phyloP scores from a whole-genome alignment of 495 filamentous ascomycete species.

The Podospora anserina region DNA sequence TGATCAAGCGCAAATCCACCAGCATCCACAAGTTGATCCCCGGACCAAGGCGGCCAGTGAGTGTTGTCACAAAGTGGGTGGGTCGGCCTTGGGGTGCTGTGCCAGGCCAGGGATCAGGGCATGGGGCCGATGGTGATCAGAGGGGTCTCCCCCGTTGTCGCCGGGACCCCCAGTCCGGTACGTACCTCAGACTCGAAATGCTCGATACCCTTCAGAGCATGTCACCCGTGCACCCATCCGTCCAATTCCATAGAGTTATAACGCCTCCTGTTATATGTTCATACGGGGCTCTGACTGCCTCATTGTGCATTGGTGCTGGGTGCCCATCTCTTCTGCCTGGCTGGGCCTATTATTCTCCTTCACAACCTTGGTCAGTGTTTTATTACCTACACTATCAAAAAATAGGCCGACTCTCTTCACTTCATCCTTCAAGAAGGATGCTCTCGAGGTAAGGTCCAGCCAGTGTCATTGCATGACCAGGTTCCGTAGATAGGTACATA shows the following conservation, averaged over 20 bases:
- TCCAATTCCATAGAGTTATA: slow-evolving; percentile 29
- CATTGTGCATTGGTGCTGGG: slow-evolving; percentile 28
- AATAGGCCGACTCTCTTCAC: background rate
- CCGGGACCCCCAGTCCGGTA: slow-evolving; percentile 24
- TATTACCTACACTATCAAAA: background rate
- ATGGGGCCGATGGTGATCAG: slow-evolving; percentile 45
- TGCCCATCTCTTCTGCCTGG: background rate
- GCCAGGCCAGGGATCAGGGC: slow-evolving; percentile 48
- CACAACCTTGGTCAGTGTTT: background rate
- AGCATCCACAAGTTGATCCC: slow-evolving; percentile 40
- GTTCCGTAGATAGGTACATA: slow-evolving; percentile 14
- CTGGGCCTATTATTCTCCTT: slow-evolving; percentile 23
- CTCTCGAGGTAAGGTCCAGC: background rate
- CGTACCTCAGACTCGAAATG: background rate
- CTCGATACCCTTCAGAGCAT: slow-evolving; percentile 23
- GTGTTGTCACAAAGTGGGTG: slow-evolving; percentile 50
- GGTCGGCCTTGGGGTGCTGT: slow-evolving; percentile 43
- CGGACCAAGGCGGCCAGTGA: slow-evolving; percentile 39
- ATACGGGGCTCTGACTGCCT: slow-evolving; percentile 36
- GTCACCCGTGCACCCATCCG: slow-evolving; percentile 19
- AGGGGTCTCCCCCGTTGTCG: slow-evolving; percentile 40
- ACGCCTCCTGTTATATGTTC: slow-evolving; percentile 45
- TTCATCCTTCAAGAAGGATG: background rate
- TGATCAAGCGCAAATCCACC: slow-evolving; percentile 48
- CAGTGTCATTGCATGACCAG: background rate